Percentiles rank a stretch among this genome's conserved stretches.
These are phyloP conservation scores for Mantamonas sphyraenae DNA, from an alignment of 78 protist species.

Conservation along the genomic window DNA sequence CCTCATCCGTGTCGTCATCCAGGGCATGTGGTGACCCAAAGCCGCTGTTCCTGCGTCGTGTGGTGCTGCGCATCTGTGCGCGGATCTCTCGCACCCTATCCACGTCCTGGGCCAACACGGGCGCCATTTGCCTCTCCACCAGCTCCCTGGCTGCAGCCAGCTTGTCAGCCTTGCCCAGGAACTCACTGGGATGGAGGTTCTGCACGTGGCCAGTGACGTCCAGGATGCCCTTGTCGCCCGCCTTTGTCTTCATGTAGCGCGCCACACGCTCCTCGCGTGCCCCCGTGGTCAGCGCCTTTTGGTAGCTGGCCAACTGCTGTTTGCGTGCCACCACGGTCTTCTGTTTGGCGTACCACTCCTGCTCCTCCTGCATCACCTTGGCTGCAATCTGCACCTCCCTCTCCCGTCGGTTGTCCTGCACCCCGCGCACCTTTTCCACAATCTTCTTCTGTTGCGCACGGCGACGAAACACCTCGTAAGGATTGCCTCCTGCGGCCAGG, in stretches of 20 bases:
- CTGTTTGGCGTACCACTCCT: not conserved
- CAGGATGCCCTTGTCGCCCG: not conserved
- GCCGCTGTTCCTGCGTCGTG: too few relatives aligned
- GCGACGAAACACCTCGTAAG: constrained; percentile 6
- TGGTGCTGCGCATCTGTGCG: too few relatives aligned
- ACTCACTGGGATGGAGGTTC: not conserved
- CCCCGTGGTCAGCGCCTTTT: not conserved
- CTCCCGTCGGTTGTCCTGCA: not conserved
- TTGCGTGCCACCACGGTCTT: not conserved
- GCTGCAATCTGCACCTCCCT: not conserved
- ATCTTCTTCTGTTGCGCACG: not conserved
- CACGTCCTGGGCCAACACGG: not conserved
- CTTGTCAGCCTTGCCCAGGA: not conserved
- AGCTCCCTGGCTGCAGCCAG: not conserved
- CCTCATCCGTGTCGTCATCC: too few relatives aligned
- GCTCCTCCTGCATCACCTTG: not conserved
- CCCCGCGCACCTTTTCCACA: not conserved
- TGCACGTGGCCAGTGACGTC: not conserved
- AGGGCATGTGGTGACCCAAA: too few relatives aligned
- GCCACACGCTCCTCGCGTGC: not conserved
- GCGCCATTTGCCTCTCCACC: not conserved
- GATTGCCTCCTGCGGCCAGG: constrained; percentile 11
- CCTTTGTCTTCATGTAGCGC: not conserved
- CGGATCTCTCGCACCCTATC: not conserved
- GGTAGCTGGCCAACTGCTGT: not conserved